A percentile compares a stretch with the other conserved stretches of the same genome.
Conservation (phyloP, 2,329 filamentous ascomycete genomes). For the Orbilia quercus region DNA sequence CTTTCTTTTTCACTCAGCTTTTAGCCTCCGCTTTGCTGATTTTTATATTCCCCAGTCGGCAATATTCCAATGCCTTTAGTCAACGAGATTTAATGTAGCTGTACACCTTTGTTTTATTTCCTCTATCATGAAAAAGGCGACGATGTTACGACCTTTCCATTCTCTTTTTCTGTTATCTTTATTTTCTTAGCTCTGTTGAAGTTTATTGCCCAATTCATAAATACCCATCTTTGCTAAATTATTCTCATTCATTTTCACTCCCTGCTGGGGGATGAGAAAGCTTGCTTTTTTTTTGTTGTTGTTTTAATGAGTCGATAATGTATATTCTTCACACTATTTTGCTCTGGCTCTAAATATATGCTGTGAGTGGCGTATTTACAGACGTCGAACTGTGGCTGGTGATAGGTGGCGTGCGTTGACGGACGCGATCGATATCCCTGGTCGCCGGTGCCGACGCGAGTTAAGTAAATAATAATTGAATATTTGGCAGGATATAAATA, state of each 20-base stretch:
- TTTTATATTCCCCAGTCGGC: neutral
- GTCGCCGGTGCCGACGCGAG: neutral
- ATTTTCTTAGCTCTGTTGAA: conserved; percentile 2
- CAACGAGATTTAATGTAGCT: conserved; percentile 20
- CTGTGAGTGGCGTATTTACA: no score
- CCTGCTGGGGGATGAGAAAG: neutral
- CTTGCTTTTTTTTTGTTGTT: neutral
- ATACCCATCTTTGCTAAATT: conserved; percentile 16
- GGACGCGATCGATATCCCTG: neutral
- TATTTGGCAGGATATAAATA: no score
- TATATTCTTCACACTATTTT: no score
- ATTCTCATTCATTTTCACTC: neutral
- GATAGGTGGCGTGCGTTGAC: neutral
- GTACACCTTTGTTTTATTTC: neutral
- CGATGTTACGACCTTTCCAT: conserved; percentile 32
- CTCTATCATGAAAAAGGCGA: conserved; percentile 16
- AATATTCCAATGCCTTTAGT: neutral
- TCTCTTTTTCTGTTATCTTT: conserved; percentile 10
- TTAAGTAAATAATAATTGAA: no score
- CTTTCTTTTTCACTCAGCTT: neutral
- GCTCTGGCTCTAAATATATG: no score
- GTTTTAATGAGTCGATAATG: no score
- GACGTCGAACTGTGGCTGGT: conserved; percentile 1
- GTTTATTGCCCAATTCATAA: neutral
- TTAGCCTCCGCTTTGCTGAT: conserved; percentile 1